Conservation (phyloP, 2,329 filamentous ascomycete species). For the Domatiomyces catenatus region DNA sequence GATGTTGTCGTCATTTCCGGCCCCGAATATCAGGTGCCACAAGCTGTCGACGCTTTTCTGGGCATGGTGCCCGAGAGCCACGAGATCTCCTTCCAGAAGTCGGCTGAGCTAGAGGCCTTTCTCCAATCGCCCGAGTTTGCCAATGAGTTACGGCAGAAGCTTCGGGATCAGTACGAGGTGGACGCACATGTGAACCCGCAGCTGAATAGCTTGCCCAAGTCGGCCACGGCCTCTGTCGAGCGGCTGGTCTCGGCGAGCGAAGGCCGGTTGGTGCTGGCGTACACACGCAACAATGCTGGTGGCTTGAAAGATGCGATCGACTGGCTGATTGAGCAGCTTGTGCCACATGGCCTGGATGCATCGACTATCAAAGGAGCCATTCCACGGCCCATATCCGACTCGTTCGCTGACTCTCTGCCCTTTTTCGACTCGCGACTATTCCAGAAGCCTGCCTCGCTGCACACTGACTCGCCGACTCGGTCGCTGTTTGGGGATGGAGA, state of each 20-base stretch:
- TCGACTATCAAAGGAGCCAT: conserved; percentile 85
- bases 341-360: conserved; percentile 75
- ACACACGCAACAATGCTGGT: conserved; percentile 93
- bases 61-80: conserved; percentile 97
- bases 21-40: conserved; percentile 93
- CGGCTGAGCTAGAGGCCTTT: conserved; percentile 61
- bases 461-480: conserved; percentile 81
- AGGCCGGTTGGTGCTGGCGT: conserved; percentile 53
- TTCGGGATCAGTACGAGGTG: conserved; percentile 85
- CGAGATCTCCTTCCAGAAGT: conserved; percentile 69
- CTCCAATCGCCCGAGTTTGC: conserved; percentile 69
- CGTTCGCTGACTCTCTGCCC: conserved; percentile 89
- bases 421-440: conserved; percentile 96
- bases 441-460: conserved; percentile 71
- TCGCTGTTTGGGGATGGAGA: conserved; percentile 63
- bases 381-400: conserved; percentile 94
- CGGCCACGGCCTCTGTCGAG: conserved; percentile 21
- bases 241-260: conserved; percentile 34
- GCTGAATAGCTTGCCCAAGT: conserved; percentile 21
- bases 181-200: conserved; percentile 53
- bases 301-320: conserved; percentile 92
- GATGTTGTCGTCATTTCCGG: conserved; percentile 92
- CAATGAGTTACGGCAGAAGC: conserved; percentile 63
- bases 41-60: conserved; percentile 89
- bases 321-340: conserved; percentile 72